phyloP scores from a whole-genome alignment of 2,329 filamentous ascomycete genomes.

The Diplodia scrobiculata region DNA sequence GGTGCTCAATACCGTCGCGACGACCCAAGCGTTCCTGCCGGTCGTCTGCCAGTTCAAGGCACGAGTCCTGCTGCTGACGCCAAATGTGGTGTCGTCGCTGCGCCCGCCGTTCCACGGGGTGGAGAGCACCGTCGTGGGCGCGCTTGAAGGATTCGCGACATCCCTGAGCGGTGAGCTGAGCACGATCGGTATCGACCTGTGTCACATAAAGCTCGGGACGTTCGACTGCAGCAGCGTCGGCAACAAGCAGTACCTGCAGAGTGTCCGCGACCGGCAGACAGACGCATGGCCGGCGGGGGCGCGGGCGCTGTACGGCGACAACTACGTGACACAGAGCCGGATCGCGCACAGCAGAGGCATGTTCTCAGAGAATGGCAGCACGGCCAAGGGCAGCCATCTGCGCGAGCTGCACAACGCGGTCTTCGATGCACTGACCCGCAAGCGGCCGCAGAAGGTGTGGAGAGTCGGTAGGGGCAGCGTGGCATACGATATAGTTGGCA shows the following conservation, averaged over 20 bases:
- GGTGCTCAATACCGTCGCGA: slow-evolving; percentile 83
- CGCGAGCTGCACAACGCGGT: slow-evolving; percentile 82
- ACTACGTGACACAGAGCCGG: slow-evolving; percentile 44
- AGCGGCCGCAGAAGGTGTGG: slow-evolving; percentile 62
- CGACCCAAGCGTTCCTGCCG: slow-evolving; percentile 79
- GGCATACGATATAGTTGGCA: slow-evolving; percentile 82
- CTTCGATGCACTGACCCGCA: slow-evolving; percentile 80
- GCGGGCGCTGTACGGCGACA: slow-evolving; percentile 42
- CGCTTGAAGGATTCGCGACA: slow-evolving; percentile 81
- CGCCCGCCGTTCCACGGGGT: slow-evolving; percentile 79
- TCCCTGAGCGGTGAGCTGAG: slow-evolving; percentile 78
- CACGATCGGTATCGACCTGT: slow-evolving; percentile 74
- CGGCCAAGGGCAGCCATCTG: slow-evolving; percentile 66
- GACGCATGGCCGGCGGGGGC: slow-evolving; percentile 44
- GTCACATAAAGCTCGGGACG: slow-evolving; percentile 86
- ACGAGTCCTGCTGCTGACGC: slow-evolving; percentile 75
- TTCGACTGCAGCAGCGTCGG: slow-evolving; percentile 76
- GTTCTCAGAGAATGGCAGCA: slow-evolving; percentile 49
- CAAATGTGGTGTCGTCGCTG: slow-evolving; percentile 77
- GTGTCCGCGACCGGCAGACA: slow-evolving; percentile 39
- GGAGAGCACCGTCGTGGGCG: slow-evolving; percentile 82
- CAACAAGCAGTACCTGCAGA: slow-evolving; percentile 47
- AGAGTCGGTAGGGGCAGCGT: slow-evolving; percentile 82
- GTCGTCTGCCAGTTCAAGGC: slow-evolving; percentile 58
- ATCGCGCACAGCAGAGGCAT: slow-evolving; percentile 56